Evolutionary conservation across 169 alveolate genomes (phyloP), one percentile per base, ranked within the genome.

Genomic region (Cryptosporidium sp.): DNA sequence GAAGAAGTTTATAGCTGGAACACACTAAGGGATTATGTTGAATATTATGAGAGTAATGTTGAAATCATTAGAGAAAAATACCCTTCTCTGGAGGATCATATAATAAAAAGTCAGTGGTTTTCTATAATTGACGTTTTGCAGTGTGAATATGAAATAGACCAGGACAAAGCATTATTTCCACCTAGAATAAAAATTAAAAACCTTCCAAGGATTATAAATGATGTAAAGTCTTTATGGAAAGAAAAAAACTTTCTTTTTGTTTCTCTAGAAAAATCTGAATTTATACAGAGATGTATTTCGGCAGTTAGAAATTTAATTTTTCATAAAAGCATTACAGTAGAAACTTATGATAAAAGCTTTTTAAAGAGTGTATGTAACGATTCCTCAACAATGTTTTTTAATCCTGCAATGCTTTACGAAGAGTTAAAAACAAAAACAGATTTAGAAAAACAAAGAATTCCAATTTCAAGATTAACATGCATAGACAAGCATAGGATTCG

Each of bases 351-450:
- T 65, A 43, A 50, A 26, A 58, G 55, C 41, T 12, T 45, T 14
- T 41, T 80, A 80, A 80, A 58, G 10, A 80, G 89, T 65, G n/a
- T 80, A 29, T 80, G 89, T 26, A 45, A 80, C 29, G 89, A 80
- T 21, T 41, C 89, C 10, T 45, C 75, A 12, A 65, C 21, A 3
- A 80, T 59, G 75, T 80, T 80, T 39, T 80, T 80, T 31, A 65
- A 59, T 41, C 89, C 89, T 12, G 89, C 89, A 31, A 80, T 80
- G 73, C 74, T 80, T 16, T 80, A 43, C 41, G 89, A 80, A 37
- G 89, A 80, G 67, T 26, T 80, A 16, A 59, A 80, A 48, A 33
- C 35, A 21, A 59, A 62, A 65, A 80, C 68, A 2, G 75, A 65
- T 80, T 37, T 7, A 41, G 89, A 62, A 4, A 62, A 58, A 29